Conservation (phyloP, 2,329 filamentous ascomycete species). For the Aspergillus sp. region DNA sequence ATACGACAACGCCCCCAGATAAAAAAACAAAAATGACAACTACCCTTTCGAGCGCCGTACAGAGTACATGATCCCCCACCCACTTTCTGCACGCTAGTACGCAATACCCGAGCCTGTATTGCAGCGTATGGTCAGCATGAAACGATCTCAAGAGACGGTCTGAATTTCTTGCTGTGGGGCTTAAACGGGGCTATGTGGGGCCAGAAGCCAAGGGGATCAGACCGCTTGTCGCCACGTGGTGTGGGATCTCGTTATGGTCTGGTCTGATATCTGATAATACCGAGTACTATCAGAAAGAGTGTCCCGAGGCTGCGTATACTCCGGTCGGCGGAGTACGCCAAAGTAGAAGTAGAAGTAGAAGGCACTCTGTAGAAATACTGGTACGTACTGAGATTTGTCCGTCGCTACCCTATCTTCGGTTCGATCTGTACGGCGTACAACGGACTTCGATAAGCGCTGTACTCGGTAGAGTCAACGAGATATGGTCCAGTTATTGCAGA, state of each 20-base stretch:
- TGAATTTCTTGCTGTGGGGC: not conserved
- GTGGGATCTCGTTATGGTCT: not conserved
- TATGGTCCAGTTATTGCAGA: too few species aligned
- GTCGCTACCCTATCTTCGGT: too few species aligned
- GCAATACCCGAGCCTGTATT: not conserved
- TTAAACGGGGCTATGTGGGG: not conserved
- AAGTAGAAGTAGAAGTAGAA: too few species aligned
- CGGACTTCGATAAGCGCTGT: too few species aligned
- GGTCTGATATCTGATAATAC: too few species aligned
- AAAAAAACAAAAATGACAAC: not conserved
- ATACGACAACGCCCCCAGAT: not conserved
- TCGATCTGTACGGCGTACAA: too few species aligned
- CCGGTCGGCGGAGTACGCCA: too few species aligned
- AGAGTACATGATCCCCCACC: not conserved
- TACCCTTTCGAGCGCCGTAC: not conserved
- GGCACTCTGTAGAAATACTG: too few species aligned
- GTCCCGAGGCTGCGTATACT: too few species aligned
- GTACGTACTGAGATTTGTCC: too few species aligned
- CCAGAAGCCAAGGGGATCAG: not conserved
- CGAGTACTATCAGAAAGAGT: too few species aligned
- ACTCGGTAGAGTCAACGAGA: too few species aligned
- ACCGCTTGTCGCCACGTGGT: not conserved
- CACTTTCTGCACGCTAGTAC: not conserved
- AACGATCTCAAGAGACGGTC: not conserved
- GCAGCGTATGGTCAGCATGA: not conserved